Percentiles rank a stretch among this genome's conserved stretches.
These are phyloP conservation scores for Xylaria cubensis DNA, from an alignment of 495 filamentous ascomycete species.

Conservation along the genomic window DNA sequence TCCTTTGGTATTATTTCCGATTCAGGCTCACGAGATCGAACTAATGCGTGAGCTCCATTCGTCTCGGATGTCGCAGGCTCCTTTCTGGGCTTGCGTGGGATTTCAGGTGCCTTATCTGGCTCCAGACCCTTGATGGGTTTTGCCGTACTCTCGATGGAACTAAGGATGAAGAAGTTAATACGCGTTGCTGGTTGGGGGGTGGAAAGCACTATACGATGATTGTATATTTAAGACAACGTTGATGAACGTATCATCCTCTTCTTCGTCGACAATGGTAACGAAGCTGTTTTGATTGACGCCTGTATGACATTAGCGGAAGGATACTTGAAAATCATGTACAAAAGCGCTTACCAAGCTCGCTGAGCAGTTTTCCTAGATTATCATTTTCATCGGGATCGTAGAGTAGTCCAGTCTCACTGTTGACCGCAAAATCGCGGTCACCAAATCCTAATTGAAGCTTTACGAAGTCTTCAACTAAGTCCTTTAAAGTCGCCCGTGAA, in stretches of 20 bases:
- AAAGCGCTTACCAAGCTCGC: conserved; percentile 68
- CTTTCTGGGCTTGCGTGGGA: conserved; percentile 56
- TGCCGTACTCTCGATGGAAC: conserved; percentile 43
- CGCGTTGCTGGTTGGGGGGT: conserved; percentile 10
- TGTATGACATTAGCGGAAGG: conserved; percentile 40
- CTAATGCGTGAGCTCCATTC: conserved; percentile 39
- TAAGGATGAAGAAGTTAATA: conserved; percentile 29
- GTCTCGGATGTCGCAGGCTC: conserved; percentile 36
- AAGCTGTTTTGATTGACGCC: conserved; percentile 72
- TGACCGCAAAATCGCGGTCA: conserved; percentile 77
- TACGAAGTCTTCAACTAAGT: conserved; percentile 80
- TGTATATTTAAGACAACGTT: conserved; percentile 76
- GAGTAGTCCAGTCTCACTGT: conserved; percentile 71
- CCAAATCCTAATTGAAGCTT: conserved; percentile 76
- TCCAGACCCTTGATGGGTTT: conserved; percentile 49
- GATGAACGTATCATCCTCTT: conserved; percentile 79
- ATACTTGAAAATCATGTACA: background rate
- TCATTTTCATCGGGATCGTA: conserved; percentile 91
- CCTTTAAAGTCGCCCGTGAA: conserved; percentile 76
- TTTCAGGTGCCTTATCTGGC: conserved; percentile 43
- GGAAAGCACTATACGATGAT: conserved; percentile 51
- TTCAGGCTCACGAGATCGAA: conserved; percentile 39
- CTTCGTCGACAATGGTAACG: conserved; percentile 84
- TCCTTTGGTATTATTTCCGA: conserved; percentile 31
- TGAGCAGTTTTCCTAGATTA: conserved; percentile 78